Evolutionary conservation across 345 rosid genomes (phyloP).

Genomic region (Moricandia moricandioides): DNA sequence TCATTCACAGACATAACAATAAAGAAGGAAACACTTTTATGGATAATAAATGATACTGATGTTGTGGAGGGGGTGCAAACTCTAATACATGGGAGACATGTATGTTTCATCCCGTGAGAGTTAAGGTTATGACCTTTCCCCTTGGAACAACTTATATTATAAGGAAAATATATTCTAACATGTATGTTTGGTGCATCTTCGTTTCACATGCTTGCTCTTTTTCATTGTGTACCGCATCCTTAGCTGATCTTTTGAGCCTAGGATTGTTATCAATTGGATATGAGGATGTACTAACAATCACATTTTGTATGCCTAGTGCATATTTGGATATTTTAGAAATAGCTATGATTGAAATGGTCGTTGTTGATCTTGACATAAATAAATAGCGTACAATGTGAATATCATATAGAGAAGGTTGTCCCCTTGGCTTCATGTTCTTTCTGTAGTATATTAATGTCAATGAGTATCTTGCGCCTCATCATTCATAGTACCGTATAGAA

Average conservation of each 20-base stretch:
- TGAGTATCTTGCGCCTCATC: conserved; percentile 6
- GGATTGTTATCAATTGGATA: not conserved
- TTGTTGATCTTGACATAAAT: not conserved
- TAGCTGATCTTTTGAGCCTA: not conserved
- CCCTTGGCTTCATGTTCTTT: not conserved
- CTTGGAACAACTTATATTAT: not conserved
- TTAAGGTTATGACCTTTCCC: not conserved
- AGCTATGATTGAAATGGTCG: not conserved
- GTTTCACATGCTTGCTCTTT: not conserved
- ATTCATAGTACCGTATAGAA: not conserved
- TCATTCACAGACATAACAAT: not conserved
- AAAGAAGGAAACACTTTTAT: not conserved
- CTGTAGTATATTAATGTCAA: conserved; percentile 7
- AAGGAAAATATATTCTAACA: not conserved
- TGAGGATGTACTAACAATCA: not conserved
- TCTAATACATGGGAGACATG: not conserved
- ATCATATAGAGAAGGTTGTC: not conserved
- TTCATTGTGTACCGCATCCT: not conserved
- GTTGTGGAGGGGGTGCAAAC: too few species aligned
- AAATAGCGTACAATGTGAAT: not conserved
- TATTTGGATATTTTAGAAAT: not conserved
- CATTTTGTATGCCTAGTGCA: not conserved
- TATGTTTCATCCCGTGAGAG: conserved; percentile 2
- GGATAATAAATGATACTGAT: too few species aligned
- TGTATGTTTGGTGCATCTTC: not conserved